Evolutionary conservation across 169 alveolate genomes (phyloP), one percentile per base, ranked within the genome.

Genomic region (Plasmodium vivax): DNA sequence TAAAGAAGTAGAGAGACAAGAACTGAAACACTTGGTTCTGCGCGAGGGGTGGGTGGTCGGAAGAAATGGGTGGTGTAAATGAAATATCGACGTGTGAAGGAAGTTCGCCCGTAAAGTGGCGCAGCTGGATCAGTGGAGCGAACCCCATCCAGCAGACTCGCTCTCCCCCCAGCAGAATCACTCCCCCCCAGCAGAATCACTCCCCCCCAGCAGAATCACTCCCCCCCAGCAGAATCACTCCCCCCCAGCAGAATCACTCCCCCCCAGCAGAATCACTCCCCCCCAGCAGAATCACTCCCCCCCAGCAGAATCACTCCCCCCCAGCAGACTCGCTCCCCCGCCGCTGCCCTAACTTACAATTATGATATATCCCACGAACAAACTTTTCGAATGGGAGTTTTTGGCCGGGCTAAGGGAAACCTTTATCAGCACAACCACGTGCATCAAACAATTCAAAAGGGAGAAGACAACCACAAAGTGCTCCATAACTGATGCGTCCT

Each of bases 401-500:
- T 47, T 68, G 34, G 94, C 51, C 19, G 94, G 73, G 54, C 54
- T 79, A 38, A 51, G 51, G 85, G 62, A 79, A 58, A 88, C 72
- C 74, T 88, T 88, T 80, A 88, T 80, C 51, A 88, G 47, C 19
- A 88, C 90, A 80, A 88, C 75, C 62, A 88, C 83, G 83, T 88
- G 94, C 94, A 88, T 88, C 72, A 88, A 38, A 58, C 94, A 88
- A 68, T 88, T 88, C 90, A 88, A 88, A 88, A 88, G 23, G 34
- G 94, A 88, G 83, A 77, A 73, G 10, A 43, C 77, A 36, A 88
- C 82, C n/a, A 88, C 94, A 79, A 62, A 80, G 51, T 80, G 43
- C 43, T 80, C 94, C 90, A 80, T 80, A 56, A 30, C 41, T 27
- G 94, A 36, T 16, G 83, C 34, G 19, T 88, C 90, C 56, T 88